Conservation (phyloP, 441 rosid species). For the Hura crepitans region DNA sequence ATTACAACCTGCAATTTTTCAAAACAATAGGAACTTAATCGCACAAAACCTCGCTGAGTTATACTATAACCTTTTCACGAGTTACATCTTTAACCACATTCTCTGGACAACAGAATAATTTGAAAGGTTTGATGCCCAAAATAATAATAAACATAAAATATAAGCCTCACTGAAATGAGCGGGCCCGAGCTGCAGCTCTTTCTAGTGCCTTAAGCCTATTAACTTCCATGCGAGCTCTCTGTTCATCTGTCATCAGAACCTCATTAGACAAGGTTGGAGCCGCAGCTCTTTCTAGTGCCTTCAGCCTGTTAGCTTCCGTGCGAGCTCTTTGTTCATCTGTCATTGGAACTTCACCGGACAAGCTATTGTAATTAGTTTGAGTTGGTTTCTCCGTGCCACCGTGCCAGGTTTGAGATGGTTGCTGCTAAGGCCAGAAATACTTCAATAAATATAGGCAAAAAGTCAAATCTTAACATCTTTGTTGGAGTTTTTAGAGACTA, state of each 20-base stretch:
- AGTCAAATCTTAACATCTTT: neutral
- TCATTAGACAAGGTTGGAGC: slow-evolving; percentile 31
- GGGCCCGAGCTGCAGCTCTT: slow-evolving; percentile 56
- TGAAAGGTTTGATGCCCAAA: neutral
- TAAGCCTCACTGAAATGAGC: slow-evolving; percentile 15
- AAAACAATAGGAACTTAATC: no score
- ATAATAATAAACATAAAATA: neutral
- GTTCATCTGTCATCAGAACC: slow-evolving; percentile 56
- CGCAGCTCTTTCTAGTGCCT: slow-evolving; percentile 70
- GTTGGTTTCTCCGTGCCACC: slow-evolving; percentile 9
- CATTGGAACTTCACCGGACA: slow-evolving; percentile 32
- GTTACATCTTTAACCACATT: neutral
- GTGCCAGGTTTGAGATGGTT: slow-evolving; percentile 20
- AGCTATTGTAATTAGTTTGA: slow-evolving; percentile 22
- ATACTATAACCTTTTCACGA: neutral
- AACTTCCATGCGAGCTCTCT: slow-evolving; percentile 74
- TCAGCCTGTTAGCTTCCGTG: slow-evolving; percentile 73
- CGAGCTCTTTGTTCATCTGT: slow-evolving; percentile 73
- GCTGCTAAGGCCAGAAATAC: slow-evolving; percentile 26
- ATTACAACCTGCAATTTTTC: no score
- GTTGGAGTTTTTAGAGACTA: neutral
- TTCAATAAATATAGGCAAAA: neutral
- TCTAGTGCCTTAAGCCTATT: slow-evolving; percentile 73
- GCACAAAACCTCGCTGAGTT: no score
- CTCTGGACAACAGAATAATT: neutral